Conservation (phyloP, 2,329 filamentous ascomycete genomes). For the Botrytis medusae region DNA sequence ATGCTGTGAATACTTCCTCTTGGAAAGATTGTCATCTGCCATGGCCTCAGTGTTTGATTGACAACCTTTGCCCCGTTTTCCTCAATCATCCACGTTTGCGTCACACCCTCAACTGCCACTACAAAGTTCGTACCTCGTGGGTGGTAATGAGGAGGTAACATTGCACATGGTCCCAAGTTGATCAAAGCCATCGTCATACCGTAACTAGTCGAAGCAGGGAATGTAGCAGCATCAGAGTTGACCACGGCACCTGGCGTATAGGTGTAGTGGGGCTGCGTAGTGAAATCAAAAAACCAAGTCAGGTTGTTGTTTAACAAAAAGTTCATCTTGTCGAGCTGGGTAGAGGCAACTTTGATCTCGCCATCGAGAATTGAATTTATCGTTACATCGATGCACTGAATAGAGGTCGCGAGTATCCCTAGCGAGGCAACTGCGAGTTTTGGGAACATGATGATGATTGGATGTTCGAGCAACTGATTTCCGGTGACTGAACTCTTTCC, state of each 20-base stretch:
- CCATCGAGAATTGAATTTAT: conserved; percentile 44
- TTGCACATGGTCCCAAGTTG: conserved; percentile 51
- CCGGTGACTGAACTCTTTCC: not conserved
- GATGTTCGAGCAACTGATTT: not conserved
- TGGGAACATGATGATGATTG: not conserved
- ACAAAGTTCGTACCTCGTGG: conserved; percentile 52
- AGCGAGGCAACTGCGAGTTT: not conserved
- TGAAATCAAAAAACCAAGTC: conserved; percentile 52
- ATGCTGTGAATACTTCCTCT: conserved; percentile 49
- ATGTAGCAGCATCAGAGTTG: conserved; percentile 53
- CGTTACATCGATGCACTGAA: conserved; percentile 43
- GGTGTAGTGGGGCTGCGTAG: conserved; percentile 44
- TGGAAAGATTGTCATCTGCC: conserved; percentile 53
- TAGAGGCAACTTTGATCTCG: conserved; percentile 44
- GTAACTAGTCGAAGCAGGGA: conserved; percentile 48
- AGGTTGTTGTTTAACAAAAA: conserved; percentile 44
- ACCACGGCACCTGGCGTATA: conserved; percentile 49
- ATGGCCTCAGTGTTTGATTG: conserved; percentile 44
- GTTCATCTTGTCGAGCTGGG: conserved; percentile 47
- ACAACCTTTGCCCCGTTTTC: conserved; percentile 51
- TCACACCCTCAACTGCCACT: conserved; percentile 49
- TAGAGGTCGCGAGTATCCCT: conserved; percentile 21
- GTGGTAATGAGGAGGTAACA: conserved; percentile 52
- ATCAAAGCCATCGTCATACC: conserved; percentile 50
- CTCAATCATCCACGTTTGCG: conserved; percentile 51